Base-by-base conservation (phyloP, 441 rosid species). In the Gossypium davidsonii region DNA sequence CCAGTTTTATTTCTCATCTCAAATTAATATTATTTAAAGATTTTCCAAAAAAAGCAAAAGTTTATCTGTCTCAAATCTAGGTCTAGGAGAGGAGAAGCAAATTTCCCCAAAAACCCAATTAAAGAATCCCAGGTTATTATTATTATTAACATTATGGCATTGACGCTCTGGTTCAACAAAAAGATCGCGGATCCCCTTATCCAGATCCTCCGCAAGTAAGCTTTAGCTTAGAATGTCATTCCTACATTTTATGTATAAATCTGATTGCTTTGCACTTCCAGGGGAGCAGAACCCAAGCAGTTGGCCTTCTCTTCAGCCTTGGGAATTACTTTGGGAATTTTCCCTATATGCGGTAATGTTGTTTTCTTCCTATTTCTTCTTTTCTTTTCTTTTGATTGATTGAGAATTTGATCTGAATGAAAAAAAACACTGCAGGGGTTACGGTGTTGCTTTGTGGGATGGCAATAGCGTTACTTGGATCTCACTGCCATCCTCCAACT, bases 211-310 rank as follows among this genome's bases (percentile, higher is more conserved):
- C 85, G 87, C 78, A 87, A 89, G 98, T 93, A 74, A 67, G 52
- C 1, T 21, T 8, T 4, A 21, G 14, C 14, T 10, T 9, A 56
- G 12, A 56, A 56, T 56, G 23, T 21, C 0, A 9, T 56, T 56
- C 61, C 23, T 56, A 56, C 11, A 9, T 7, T n/a, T n/a, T 60
- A 31, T n/a, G 5, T n/a, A 28, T 60, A 57, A 23, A 10, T 25
- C 37, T 57, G 34, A 57, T 23, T 57, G 15, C 0, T 25, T 21
- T 21, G n/a, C 61, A 21, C 31, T 56, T 56, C 11, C 52, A 94
- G 95, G 79, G 95, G 98, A 66, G 79, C 89, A 63, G 97, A 94
- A 79, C 98, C 98, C 6, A 90, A 82, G 85, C 94, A 89, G 79
- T 76, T 94, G 74, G 97, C 98, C 2, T 87, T 91, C 77, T 91